A percentile compares a stretch with the other conserved stretches of the same genome.
Conservation (phyloP, 2,329 filamentous ascomycete genomes). For the Pyricularia grisea region DNA sequence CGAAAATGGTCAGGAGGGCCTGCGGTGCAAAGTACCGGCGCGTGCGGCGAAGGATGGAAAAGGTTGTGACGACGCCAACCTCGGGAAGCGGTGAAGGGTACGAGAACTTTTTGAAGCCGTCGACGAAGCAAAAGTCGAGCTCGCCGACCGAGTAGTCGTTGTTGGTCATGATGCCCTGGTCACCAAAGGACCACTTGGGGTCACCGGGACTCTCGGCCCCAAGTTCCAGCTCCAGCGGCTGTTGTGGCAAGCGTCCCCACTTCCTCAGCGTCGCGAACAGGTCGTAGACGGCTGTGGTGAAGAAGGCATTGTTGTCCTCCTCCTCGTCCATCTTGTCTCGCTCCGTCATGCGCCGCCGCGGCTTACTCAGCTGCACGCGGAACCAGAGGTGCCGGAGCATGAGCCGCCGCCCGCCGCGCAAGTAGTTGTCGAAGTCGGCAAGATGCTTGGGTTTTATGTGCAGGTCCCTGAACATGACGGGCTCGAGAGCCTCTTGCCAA, state of each 20-base stretch:
- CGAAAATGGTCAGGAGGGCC: conserved; percentile 12
- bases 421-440: conserved; percentile 12
- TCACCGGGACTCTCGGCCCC: conserved; percentile 14
- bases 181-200: conserved; percentile 5
- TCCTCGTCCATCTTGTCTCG: conserved; percentile 16
- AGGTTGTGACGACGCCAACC: conserved; percentile 11
- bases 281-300: conserved; percentile 14
- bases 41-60: conserved; percentile 12
- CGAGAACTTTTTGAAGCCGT: conserved; percentile 11
- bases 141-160: conserved; percentile 7
- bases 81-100: conserved; percentile 12
- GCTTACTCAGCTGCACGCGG: conserved; percentile 14
- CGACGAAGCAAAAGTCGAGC: conserved; percentile 7
- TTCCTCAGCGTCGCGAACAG: conserved; percentile 14
- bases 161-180: conserved; percentile 4
- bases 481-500: conserved; percentile 17
- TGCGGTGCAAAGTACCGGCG: conserved; percentile 13
- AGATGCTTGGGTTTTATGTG: conserved; percentile 12
- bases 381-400: conserved; percentile 14
- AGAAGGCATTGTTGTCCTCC: conserved; percentile 15
- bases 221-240: conserved; percentile 15
- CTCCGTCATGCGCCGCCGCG: conserved; percentile 8
- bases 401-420: conserved; percentile 12
- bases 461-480: conserved; percentile 14
- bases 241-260: conserved; percentile 12